Evolutionary conservation across 108 stramenopile genomes (phyloP).

Genomic region (Aurantiochytrium sp.): DNA sequence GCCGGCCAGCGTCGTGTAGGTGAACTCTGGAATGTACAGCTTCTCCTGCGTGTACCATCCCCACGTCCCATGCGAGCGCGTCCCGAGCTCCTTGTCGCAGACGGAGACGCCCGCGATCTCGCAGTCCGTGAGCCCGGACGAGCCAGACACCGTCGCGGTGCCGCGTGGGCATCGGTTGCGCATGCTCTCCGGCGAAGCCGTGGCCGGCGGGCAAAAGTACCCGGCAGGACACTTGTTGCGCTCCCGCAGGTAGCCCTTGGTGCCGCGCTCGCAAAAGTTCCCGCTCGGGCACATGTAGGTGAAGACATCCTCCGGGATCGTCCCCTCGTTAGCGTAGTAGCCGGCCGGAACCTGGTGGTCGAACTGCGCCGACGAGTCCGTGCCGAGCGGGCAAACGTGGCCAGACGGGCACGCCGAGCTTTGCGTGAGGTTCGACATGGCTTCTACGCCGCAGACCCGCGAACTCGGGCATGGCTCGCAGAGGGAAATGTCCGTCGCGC

Average conservation of each 20-base stretch:
- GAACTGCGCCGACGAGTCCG: slow-evolving; percentile 62
- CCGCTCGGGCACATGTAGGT: slow-evolving; percentile 54
- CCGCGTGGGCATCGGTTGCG: slow-evolving; percentile 61
- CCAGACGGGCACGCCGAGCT: slow-evolving; percentile 65
- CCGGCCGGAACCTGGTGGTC: slow-evolving; percentile 67
- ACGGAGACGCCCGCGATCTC: slow-evolving; percentile 57
- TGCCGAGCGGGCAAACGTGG: slow-evolving; percentile 64
- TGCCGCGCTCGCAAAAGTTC: slow-evolving; percentile 64
- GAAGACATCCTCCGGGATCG: slow-evolving; percentile 56
- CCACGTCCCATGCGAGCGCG: background rate
- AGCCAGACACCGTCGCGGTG: slow-evolving; percentile 58
- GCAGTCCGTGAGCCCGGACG: slow-evolving; percentile 52
- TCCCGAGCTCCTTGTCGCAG: slow-evolving; percentile 64
- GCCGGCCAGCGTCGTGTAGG: slow-evolving; percentile 38
- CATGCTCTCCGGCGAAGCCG: slow-evolving; percentile 43
- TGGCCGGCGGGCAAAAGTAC: slow-evolving; percentile 66
- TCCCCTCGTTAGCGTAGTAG: slow-evolving; percentile 52
- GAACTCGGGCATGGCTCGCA: slow-evolving; percentile 74
- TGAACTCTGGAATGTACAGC: slow-evolving; percentile 58
- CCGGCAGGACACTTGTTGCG: slow-evolving; percentile 66
- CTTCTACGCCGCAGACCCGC: slow-evolving; percentile 64
- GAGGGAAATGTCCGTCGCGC: slow-evolving; percentile 70
- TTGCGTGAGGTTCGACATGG: slow-evolving; percentile 54
- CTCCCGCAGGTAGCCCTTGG: slow-evolving; percentile 44
- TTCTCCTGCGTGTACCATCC: slow-evolving; percentile 52